Evolutionary conservation across 1,139 yeast species (phyloP), one percentile per base, ranked within the genome.

Genomic region (Magnusiomyces paraingens): DNA sequence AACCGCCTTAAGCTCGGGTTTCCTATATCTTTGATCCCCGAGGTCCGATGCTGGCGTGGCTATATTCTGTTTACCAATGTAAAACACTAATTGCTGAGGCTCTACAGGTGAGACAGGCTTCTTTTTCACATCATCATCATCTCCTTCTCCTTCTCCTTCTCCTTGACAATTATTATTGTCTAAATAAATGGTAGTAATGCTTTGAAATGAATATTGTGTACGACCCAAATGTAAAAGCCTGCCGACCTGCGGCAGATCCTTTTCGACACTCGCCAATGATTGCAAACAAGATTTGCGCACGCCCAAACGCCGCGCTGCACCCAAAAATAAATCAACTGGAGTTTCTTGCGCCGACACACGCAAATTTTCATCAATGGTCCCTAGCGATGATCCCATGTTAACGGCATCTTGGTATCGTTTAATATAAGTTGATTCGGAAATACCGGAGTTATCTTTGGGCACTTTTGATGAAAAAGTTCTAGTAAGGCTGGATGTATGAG

Each of bases 171-270:
- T 26, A 6, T 41, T 26, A 6, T 41, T 49, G 10, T 29, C 45
- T 26, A 8, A 26, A 26, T 26, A 26, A 26, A 26, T 8, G 8
- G 32, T 26, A 26, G 8, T 26, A 8, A 26, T 26, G 32, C 32
- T 26, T 26, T 26, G 32, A 26, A 26, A 26, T 26, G 32, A 26
- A 26, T 26, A 26, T 26, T 5, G 4, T 2, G 46, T 39, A 15
- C 50, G 48, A 35, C 57, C 57, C 43, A 54, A 21, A 49, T 54
- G 57, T 36, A 54, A 32, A 5, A 54, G 51, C 12, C 52, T 44
- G 17, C 57, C 57, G 10, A 54, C 39, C 38, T 54, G 57, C 1
- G 57, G 57, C 17, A 54, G 44, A 21, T 54, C 54, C 47, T 54
- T 54, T 26, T 52, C 50, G 36, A 39, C 47, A 12, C 49, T 52